phyloP scores from a whole-genome alignment of 106 monocot genomes.

The Dendrobium officinale region DNA sequence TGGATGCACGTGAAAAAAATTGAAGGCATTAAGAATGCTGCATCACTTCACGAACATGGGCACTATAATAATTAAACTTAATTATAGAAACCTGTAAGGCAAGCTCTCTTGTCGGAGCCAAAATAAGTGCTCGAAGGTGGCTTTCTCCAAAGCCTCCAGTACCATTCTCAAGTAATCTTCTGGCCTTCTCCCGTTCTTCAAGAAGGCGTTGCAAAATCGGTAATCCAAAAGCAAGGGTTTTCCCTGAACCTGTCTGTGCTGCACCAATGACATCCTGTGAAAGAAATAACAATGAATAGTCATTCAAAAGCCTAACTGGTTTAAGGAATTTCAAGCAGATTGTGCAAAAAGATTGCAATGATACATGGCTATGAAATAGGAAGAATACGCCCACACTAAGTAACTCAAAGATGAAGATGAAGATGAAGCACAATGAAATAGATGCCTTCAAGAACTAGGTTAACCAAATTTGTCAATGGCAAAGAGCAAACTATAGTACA shows the following conservation, averaged over 20 bases:
- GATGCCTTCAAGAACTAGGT: neutral
- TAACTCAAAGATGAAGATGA: neutral
- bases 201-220: slow-evolving; percentile 92
- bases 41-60: neutral
- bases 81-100: slow-evolving; percentile 63
- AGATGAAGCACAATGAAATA: neutral
- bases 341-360: neutral
- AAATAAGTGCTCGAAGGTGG: slow-evolving; percentile 65
- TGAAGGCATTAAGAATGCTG: neutral
- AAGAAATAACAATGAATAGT: neutral
- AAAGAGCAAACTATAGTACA: neutral
- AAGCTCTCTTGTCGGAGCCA: slow-evolving; percentile 96
- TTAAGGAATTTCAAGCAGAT: neutral
- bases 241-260: slow-evolving; percentile 98
- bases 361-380: neutral
- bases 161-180: slow-evolving; percentile 26
- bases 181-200: slow-evolving; percentile 67
- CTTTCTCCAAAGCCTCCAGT: slow-evolving; percentile 19
- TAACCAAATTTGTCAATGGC: neutral
- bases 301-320: neutral
- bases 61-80: neutral
- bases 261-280: slow-evolving; percentile 96
- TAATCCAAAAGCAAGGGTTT: slow-evolving; percentile 95
- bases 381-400: neutral
- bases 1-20: neutral